Conservation (phyloP, 2,329 filamentous ascomycete genomes). For the Mycosphaerella sp. region DNA sequence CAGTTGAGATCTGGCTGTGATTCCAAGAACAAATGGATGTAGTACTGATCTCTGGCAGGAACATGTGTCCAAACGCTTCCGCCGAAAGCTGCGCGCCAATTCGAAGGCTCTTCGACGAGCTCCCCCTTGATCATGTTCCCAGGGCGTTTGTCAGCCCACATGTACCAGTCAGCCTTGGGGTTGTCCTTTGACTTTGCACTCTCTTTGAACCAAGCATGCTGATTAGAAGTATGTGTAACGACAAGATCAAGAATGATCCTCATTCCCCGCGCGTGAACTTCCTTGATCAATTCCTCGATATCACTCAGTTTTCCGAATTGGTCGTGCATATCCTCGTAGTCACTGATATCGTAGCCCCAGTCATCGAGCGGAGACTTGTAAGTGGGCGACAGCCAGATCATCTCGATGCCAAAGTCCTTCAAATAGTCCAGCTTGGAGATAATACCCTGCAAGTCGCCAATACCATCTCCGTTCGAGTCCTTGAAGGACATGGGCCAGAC, state of each 20-base stretch:
- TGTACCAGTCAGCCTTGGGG: conserved; percentile 51
- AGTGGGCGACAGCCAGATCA: conserved; percentile 63
- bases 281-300: conserved; percentile 55
- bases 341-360: conserved; percentile 62
- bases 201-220: conserved; percentile 54
- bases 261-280: conserved; percentile 58
- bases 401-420: conserved; percentile 53
- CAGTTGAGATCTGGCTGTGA: conserved; percentile 84
- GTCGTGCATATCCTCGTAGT: conserved; percentile 60
- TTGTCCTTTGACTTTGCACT: conserved; percentile 46
- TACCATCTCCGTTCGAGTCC: conserved; percentile 51
- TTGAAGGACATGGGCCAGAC: conserved; percentile 44
- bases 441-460: conserved; percentile 59
- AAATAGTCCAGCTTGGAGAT: conserved; percentile 55
- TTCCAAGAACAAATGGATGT: conserved; percentile 66
- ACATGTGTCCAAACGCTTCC: conserved; percentile 62
- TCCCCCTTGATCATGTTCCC: conserved; percentile 15
- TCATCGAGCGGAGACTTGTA: conserved; percentile 56
- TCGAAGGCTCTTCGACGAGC: conserved; percentile 59
- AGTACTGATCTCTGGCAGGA: conserved; percentile 66
- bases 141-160: conserved; percentile 49
- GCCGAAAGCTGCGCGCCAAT: conserved; percentile 62
- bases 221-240: conserved; percentile 68
- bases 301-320: conserved; percentile 62
- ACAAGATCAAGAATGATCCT: conserved; percentile 68